Base-by-base conservation (phyloP, 2,329 filamentous ascomycete genomes). In the Didymella segeticola region DNA sequence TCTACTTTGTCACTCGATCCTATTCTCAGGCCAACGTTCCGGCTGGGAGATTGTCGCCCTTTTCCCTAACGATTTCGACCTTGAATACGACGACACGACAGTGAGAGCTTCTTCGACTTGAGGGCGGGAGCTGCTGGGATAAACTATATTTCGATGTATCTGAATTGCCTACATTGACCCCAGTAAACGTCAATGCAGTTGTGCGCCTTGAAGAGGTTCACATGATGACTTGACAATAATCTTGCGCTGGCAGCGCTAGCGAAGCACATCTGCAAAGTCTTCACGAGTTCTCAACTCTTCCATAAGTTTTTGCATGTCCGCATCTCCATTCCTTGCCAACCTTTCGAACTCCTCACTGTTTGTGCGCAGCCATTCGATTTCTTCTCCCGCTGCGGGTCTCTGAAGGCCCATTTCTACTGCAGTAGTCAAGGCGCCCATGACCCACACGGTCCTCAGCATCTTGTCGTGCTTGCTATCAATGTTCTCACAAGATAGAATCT, bases 1-100 rank as follows among this genome's bases (percentile, higher is more conserved):
- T 72, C 19, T 62, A 54, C 68, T 60, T 11, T 51, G 30, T 11
- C 42, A 10, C 59, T 78, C 75, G 2, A 38, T 10, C 7, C 64
- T 54, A 53, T 83, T 45, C 9, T 57, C 55, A 1, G 62, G 47
- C 63, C 63, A 68, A 0, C 63, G 54, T 26, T 68, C 15, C 38
- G n/a, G n/a, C n/a, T n/a, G n/a, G n/a, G n/a, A n/a, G n/a, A n/a
- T n/a, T n/a, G n/a, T n/a, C n/a, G n/a, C n/a, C n/a, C n/a, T n/a
- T n/a, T n/a, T n/a, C n/a, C n/a, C n/a, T n/a, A n/a, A n/a, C n/a
- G n/a, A n/a, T n/a, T n/a, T n/a, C n/a, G n/a, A n/a, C n/a, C n/a
- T n/a, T n/a, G n/a, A n/a, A n/a, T n/a, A n/a, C n/a, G n/a, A n/a
- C n/a, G n/a, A n/a, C n/a, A n/a, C n/a, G n/a, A n/a, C n/a, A n/a